Evolutionary conservation across 129 eudicot genomes (phyloP).

Genomic region (Glebionis coronaria): DNA sequence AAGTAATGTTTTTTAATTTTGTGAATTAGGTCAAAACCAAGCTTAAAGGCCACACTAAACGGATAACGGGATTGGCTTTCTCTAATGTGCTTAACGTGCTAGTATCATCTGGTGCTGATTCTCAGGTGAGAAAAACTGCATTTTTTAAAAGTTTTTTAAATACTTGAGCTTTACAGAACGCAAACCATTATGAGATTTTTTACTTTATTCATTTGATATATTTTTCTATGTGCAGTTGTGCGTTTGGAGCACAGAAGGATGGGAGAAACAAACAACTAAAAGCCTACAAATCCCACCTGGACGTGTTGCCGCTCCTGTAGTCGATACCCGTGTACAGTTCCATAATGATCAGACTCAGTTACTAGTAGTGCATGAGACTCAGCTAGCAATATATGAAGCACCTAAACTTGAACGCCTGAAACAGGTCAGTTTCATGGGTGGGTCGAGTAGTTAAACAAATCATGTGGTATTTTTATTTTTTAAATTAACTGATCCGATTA

Average conservation of each 20-base stretch:
- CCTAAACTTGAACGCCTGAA: conserved; percentile 67
- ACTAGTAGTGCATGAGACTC: conserved; percentile 79
- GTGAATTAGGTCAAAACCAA: conserved; percentile 63
- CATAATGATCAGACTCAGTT: conserved; percentile 84
- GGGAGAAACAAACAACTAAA: conserved; percentile 79
- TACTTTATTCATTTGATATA: background rate
- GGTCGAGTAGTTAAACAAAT: too few species aligned
- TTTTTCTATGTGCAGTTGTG: conserved; percentile 51
- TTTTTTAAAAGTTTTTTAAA: background rate
- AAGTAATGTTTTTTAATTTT: conserved; percentile 12
- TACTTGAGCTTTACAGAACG: background rate
- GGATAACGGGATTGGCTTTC: conserved; percentile 85
- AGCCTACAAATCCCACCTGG: conserved; percentile 76
- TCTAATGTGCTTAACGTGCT: conserved; percentile 77
- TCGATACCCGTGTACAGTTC: conserved; percentile 85
- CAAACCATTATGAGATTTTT: background rate
- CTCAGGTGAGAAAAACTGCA: conserved; percentile 55
- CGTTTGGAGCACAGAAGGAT: conserved; percentile 85
- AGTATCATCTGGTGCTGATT: conserved; percentile 90
- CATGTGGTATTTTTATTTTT: too few species aligned
- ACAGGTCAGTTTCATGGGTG: conserved; percentile 46
- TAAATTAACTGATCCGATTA: too few species aligned
- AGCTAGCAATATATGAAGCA: conserved; percentile 84
- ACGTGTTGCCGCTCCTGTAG: conserved; percentile 67
- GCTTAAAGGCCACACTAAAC: conserved; percentile 84